These are phyloP conservation scores for Hansenula sp. DNA, from an alignment of 1,139 yeast genomes.

Conservation along the genomic window DNA sequence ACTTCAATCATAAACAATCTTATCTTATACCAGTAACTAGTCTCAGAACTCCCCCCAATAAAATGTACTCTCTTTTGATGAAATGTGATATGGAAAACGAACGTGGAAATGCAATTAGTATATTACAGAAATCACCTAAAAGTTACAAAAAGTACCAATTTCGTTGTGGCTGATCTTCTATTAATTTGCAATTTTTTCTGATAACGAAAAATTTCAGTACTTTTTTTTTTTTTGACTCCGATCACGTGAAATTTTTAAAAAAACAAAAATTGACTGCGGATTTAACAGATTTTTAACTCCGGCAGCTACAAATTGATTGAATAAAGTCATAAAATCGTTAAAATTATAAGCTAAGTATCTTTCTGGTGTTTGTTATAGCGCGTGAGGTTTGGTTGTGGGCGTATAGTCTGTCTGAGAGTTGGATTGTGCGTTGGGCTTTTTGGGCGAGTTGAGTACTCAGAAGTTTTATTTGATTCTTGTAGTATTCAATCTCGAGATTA, in stretches of 20 bases:
- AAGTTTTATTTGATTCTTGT: conserved; percentile 10
- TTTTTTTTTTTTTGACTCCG: background rate
- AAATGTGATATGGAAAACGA: no score
- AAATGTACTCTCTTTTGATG: no score
- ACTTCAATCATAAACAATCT: background rate
- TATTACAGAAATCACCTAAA: no score
- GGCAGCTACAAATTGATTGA: background rate
- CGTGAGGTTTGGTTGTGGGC: conserved; percentile 5
- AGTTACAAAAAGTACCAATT: background rate
- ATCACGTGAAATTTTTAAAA: background rate
- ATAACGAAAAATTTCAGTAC: background rate
- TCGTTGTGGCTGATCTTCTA: no score
- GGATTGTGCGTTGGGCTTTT: conserved; percentile 13
- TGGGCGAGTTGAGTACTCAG: conserved; percentile 12
- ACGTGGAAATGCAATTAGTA: no score
- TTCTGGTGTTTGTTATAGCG: background rate
- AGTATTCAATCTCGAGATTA: conserved; percentile 10
- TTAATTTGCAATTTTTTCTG: no score
- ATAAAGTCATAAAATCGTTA: background rate
- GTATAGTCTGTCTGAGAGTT: conserved; percentile 13
- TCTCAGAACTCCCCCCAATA: no score
- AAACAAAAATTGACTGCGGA: no score
- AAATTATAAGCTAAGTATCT: background rate
- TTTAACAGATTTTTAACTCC: no score
- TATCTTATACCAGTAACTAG: background rate